Evolutionary conservation across 352 stramenopile genomes (phyloP).

Genomic region (Globisporangium uncinulatum): DNA sequence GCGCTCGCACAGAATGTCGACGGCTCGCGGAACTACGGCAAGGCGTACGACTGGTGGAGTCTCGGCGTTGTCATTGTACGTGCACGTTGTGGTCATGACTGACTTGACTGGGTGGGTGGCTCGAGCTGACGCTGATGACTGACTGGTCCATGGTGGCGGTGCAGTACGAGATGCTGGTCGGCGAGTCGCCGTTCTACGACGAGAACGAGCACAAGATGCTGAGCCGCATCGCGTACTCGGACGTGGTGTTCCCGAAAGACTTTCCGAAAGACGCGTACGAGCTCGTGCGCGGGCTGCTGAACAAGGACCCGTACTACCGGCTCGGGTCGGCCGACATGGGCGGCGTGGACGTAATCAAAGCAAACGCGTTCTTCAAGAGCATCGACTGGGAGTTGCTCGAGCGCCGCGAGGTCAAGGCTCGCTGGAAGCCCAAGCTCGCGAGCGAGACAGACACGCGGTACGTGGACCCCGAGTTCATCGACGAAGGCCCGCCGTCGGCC

Average conservation of each 20-base stretch:
- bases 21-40: constrained; percentile 80
- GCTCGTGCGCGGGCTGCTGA: constrained; percentile 65
- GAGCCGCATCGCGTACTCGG: constrained; percentile 70
- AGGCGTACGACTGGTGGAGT: constrained; percentile 89
- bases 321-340: constrained; percentile 62
- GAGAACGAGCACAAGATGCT: constrained; percentile 89
- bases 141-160: background rate
- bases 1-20: constrained; percentile 77
- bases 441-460: constrained; percentile 86
- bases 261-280: constrained; percentile 76
- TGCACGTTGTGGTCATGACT: constrained; percentile 13
- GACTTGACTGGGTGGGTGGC: no score
- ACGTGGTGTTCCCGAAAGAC: constrained; percentile 68
- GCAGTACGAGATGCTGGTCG: constrained; percentile 86
- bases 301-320: constrained; percentile 64
- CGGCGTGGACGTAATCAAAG: constrained; percentile 69
- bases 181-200: constrained; percentile 85
- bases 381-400: constrained; percentile 78
- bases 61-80: constrained; percentile 81
- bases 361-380: constrained; percentile 58
- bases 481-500: constrained; percentile 77
- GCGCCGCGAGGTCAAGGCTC: constrained; percentile 62
- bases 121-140: background rate
- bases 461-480: constrained; percentile 85
- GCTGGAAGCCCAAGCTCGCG: constrained; percentile 80